Evolutionary conservation across 371 early-diverging fungal species (phyloP), one percentile per base, ranked within the genome.

Genomic region (Polyrhizophydium stewartii): DNA sequence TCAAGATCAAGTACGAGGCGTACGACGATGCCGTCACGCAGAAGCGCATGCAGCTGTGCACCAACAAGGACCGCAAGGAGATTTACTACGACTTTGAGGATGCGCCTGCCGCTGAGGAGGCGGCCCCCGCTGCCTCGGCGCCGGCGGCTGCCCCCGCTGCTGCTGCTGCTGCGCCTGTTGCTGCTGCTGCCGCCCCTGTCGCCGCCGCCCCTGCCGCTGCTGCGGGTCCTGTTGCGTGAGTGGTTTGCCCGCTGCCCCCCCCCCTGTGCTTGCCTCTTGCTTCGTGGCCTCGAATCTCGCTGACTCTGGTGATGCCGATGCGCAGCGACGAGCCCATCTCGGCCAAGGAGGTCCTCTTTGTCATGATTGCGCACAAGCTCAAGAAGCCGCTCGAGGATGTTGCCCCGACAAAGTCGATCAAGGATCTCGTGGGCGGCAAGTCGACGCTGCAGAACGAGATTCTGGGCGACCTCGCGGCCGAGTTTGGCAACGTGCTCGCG

Each of bases 361-460:
- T 84, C 32, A 75, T 94, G 58, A 87, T 97, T 70, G 92, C 95
- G 30, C 92, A 93, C 65, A 97, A 96, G 78, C 82, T 93, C 58
- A 93, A 93, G 82, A 92, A 92, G 72, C 71, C 89, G 5, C 68
- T 90, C 10, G 78, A 76, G 25, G 92, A 93, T 52, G 76, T 96
- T 30, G 83, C 90, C 19, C 71, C 85, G 38, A 71, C 79, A 63
- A 90, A 91, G 78, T 84, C 91, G 32, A 90, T 97, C 75, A 93
- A 92, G 79, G 96, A 96, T 59, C 85, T 97, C 53, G 92, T 92
- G 27, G 94, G 93, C 53, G 96, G 97, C 67, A 95, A 95, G 75
- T 91, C 92, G 10, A 97, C 97, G 28, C 84, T 97, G 59, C 97
- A 95, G 71, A 96, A 96, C 76, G 96, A 96, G 74, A 95, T 96